These are phyloP conservation scores for Calonectria pauciramosa DNA, from an alignment of 2,329 filamentous ascomycete genomes.

Conservation along the genomic window DNA sequence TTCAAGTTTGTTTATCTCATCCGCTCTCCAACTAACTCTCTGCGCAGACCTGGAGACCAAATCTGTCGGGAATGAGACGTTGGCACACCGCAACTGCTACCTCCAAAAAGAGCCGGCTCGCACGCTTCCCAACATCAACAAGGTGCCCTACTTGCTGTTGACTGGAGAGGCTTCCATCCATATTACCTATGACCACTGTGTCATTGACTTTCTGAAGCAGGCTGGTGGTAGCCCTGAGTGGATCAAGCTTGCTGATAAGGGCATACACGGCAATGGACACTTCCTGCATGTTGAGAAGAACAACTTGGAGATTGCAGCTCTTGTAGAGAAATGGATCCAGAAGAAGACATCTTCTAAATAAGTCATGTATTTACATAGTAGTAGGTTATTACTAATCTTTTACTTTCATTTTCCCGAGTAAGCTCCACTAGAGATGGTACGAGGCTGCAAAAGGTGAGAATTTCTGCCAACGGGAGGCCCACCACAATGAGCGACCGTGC, in stretches of 20 bases:
- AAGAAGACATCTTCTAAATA: background rate
- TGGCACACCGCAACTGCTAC: conserved; percentile 33
- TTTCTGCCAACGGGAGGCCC: background rate
- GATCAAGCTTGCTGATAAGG: conserved; percentile 28
- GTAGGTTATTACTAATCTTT: background rate
- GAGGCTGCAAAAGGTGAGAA: background rate
- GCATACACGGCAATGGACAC: conserved; percentile 36
- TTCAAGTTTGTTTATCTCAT: background rate
- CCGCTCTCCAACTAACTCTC: background rate
- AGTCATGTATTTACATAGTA: background rate
- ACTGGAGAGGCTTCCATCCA: conserved; percentile 36
- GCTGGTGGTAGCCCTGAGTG: conserved; percentile 32
- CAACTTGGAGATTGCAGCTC: conserved; percentile 32
- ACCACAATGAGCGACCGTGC: background rate
- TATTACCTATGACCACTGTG: conserved; percentile 32
- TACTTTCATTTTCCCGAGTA: too few species aligned
- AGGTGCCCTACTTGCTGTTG: conserved; percentile 30
- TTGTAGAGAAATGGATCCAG: background rate
- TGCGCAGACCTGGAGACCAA: conserved; percentile 21
- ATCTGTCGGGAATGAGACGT: conserved; percentile 32
- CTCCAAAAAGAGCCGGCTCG: conserved; percentile 32
- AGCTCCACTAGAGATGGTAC: too few species aligned
- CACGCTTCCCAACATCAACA: conserved; percentile 32
- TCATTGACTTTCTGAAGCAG: conserved; percentile 30
- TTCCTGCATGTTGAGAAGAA: conserved; percentile 39